phyloP scores from a whole-genome alignment of 176 grass and related monocot genomes.

The Leersia perrieri region DNA sequence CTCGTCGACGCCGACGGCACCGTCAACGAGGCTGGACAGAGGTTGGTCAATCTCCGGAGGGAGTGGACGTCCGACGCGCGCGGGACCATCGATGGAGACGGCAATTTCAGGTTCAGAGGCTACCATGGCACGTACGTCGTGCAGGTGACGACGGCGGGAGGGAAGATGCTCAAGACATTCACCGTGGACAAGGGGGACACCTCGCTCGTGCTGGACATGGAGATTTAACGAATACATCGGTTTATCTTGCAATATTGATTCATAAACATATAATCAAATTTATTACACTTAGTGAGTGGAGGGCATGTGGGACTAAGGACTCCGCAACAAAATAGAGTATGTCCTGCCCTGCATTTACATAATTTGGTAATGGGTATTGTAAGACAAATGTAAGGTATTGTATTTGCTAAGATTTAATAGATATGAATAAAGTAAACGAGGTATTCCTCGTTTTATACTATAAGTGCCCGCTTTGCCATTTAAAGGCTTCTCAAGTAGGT shows the following conservation, averaged over 20 bases:
- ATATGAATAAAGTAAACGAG: background rate
- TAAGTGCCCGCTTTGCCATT: too few species aligned
- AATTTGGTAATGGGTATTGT: background rate
- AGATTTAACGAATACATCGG: background rate
- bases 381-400: background rate
- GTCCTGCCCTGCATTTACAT: background rate
- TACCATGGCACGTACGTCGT: background rate
- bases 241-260: background rate
- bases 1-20: slow-evolving; percentile 66
- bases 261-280: background rate
- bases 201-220: background rate
- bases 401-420: background rate
- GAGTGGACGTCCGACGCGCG: background rate
- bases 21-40: slow-evolving; percentile 56
- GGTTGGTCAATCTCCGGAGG: background rate
- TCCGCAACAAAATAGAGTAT: background rate
- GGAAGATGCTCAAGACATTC: background rate
- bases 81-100: background rate
- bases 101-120: background rate
- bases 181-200: background rate
- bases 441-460: background rate
- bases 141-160: background rate
- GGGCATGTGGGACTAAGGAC: background rate
- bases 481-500: too few species aligned
- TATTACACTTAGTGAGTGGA: background rate